phyloP scores from a whole-genome alignment of 2,329 filamentous ascomycete genomes.

The Stemphylium vesicarium region DNA sequence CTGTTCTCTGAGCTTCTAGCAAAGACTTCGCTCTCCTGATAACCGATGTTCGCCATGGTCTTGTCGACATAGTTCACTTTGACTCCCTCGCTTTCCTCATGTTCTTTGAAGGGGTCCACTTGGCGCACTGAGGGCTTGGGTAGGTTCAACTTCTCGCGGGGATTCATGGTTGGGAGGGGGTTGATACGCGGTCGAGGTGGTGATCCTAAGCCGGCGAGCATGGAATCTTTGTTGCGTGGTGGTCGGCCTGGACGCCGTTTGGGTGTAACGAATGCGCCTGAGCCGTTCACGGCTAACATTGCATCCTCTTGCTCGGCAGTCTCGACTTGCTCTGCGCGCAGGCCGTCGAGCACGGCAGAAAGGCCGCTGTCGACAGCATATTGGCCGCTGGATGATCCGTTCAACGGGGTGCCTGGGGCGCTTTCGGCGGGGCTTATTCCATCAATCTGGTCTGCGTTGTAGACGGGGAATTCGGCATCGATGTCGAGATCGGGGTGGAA shows the following conservation, averaged over 20 bases:
- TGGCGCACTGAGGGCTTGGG: constrained; percentile 77
- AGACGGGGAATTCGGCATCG: constrained; percentile 77
- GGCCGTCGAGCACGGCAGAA: constrained; percentile 44
- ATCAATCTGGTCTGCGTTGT: constrained; percentile 84
- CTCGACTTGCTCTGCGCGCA: constrained; percentile 41
- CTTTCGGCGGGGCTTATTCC: constrained; percentile 61
- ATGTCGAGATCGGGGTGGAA: constrained; percentile 96
- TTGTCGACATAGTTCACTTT: constrained; percentile 93
- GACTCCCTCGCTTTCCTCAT: constrained; percentile 84
- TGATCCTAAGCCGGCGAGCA: constrained; percentile 65
- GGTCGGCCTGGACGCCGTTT: constrained; percentile 69
- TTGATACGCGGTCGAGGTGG: constrained; percentile 69
- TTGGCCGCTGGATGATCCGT: constrained; percentile 35
- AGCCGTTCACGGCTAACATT: constrained; percentile 20
- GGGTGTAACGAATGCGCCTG: constrained; percentile 46
- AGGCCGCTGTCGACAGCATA: constrained; percentile 45
- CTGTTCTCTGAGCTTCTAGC: constrained; percentile 72
- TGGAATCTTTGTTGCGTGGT: constrained; percentile 66
- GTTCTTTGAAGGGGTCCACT: constrained; percentile 78
- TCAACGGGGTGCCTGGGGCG: constrained; percentile 55
- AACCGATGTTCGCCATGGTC: constrained; percentile 93
- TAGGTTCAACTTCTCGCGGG: constrained; percentile 78
- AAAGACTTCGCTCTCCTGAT: constrained; percentile 93
- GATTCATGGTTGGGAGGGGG: constrained; percentile 80
- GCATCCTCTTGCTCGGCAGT: constrained; percentile 29